Evolutionary conservation across 441 rosid genomes (phyloP), one percentile per base, ranked within the genome.

Genomic region (Eruca vesicaria): DNA sequence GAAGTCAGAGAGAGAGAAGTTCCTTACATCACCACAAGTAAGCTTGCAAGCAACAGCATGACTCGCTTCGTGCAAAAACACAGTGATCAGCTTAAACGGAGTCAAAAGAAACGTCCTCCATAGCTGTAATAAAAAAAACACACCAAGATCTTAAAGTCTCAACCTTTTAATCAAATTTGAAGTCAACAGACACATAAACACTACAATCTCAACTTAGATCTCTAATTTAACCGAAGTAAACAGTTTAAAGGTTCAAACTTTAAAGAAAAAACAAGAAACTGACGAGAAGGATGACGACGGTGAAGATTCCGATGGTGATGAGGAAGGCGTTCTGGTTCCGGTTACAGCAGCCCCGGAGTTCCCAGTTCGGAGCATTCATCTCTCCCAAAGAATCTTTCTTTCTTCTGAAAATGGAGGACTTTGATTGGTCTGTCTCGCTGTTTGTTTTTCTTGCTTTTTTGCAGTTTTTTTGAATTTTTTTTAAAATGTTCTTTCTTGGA

Each of bases 21-120:
- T 57, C 65, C 91, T 91, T 88, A 93, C 98, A 74, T 86, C 82
- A 66, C 98, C 98, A 82, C 98, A 93, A 0, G 98, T 93, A 80
- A 93, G 97, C 84, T 79, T 93, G 82, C 98, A 93, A 68, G 97
- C 98, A 71, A 91, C 82, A 7, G 98, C 98, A 84, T 93, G 98
- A 81, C 98, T 93, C 8, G 90, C 97, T 85, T 93, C 98, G 52
- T 91, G 98, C 64, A 93, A 78, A 81, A 91, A 93, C 23, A 93
- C 98, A 2, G 98, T 91, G 75, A 93, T 93, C 72, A 91, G 96
- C 91, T 93, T 93, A 79, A 93, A 93, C 23, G 98, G 98, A 14
- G 85, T 89, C 86, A 93, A 76, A 3, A 93, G 78, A 15, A 93
- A 55, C 6, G 98, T 93, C 84, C 98, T 91, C 98, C 98, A 93